These are phyloP conservation scores for Primulina huaijiensis DNA, from an alignment of 257 asterid genomes.

Conservation along the genomic window DNA sequence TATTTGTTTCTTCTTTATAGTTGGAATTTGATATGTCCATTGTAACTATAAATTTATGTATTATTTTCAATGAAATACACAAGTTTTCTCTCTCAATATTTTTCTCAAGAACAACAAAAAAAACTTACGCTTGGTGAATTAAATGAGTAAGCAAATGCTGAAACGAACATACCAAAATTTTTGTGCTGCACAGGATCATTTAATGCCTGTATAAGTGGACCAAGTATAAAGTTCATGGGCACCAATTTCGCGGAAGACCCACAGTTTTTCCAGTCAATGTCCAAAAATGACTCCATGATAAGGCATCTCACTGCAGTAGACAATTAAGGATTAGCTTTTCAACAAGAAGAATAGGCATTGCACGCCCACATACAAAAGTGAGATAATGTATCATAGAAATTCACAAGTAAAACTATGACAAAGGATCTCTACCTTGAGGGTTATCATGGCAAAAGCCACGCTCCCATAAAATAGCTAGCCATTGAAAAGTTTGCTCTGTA, in stretches of 20 bases:
- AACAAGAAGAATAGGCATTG: conserved; percentile 8
- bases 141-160: conserved; percentile 15
- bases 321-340: conserved; percentile 12
- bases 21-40: too few species aligned
- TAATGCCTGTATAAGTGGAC: conserved; percentile 74
- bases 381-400: conserved; percentile 17
- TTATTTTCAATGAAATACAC: too few species aligned
- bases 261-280: conserved; percentile 56
- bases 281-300: conserved; percentile 86
- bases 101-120: not conserved
- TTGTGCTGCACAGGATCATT: conserved; percentile 93
- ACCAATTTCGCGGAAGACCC: conserved; percentile 49
- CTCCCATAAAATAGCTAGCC: conserved; percentile 88
- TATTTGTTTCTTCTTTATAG: too few species aligned
- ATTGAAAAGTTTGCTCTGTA: conserved; percentile 54
- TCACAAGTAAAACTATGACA: not conserved
- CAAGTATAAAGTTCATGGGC: conserved; percentile 68
- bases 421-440: conserved; percentile 64
- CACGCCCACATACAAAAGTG: conserved; percentile 18
- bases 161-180: conserved; percentile 73
- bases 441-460: conserved; percentile 92
- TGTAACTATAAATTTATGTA: too few species aligned
- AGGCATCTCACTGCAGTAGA: conserved; percentile 69
- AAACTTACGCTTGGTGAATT: conserved; percentile 3
- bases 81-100: too few species aligned